Conservation (phyloP, 345 rosid genomes). For the Hevea brasiliensis region DNA sequence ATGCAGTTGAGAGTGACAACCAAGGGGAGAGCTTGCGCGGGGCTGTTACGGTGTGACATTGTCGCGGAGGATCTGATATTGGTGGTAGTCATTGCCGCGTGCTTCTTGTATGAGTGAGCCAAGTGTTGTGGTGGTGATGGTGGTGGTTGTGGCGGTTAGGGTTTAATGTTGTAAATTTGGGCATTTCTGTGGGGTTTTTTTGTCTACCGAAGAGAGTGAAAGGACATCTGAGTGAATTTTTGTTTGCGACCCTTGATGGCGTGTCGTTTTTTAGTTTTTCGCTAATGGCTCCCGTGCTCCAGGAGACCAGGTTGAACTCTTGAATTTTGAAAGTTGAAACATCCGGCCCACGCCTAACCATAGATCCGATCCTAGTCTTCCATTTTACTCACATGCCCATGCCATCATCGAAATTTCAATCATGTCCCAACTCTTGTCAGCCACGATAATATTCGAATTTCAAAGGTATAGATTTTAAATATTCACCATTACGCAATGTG, state of each 20-base stretch:
- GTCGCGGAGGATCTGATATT: constrained; percentile 43
- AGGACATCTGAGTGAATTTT: background rate
- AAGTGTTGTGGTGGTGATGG: constrained; percentile 24
- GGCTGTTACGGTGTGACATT: constrained; percentile 43
- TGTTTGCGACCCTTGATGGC: background rate
- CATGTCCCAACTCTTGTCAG: constrained; percentile 6
- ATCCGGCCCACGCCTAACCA: background rate
- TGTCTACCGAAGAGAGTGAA: background rate
- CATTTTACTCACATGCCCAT: background rate
- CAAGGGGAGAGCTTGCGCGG: constrained; percentile 48
- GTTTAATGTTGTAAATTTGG: constrained; percentile 35
- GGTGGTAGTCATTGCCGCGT: constrained; percentile 19
- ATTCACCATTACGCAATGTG: background rate
- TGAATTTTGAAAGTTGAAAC: constrained; percentile 8
- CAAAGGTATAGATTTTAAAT: background rate
- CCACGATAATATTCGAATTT: background rate
- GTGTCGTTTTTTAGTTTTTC: constrained; percentile 1
- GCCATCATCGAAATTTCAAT: background rate
- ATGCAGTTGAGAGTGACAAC: constrained; percentile 91
- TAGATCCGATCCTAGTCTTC: background rate
- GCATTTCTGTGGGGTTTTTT: constrained; percentile 20
- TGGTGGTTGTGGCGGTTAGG: constrained; percentile 32
- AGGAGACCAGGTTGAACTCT: constrained; percentile 7
- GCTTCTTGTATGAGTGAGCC: background rate
- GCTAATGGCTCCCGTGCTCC: constrained; percentile 19